Evolutionary conservation across 2,329 filamentous ascomycete genomes (phyloP).

Genomic region (Cytospora piceicola): DNA sequence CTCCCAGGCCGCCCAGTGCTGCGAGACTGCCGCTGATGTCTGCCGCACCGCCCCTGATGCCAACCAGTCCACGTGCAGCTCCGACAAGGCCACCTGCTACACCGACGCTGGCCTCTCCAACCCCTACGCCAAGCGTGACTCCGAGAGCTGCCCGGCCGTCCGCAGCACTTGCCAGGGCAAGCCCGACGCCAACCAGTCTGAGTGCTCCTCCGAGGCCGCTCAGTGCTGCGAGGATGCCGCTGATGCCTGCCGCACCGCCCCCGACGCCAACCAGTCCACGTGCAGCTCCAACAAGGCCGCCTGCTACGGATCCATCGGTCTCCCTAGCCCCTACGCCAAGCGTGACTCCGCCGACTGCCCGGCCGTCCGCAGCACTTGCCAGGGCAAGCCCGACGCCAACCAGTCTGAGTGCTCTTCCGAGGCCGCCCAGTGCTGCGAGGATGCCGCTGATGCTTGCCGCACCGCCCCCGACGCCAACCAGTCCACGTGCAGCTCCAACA

Average conservation of each 20-base stretch:
- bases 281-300: constrained; percentile 15
- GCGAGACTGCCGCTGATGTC: background rate
- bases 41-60: background rate
- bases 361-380: background rate
- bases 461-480: constrained; percentile 7
- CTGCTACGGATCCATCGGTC: background rate
- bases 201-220: background rate
- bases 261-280: constrained; percentile 5
- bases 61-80: background rate
- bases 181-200: constrained; percentile 9
- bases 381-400: background rate
- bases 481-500: constrained; percentile 2
- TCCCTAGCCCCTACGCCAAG: constrained; percentile 7
- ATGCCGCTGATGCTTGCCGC: constrained; percentile 6
- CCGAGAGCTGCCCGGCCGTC: constrained; percentile 1
- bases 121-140: constrained; percentile 17
- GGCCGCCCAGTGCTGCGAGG: constrained; percentile 10
- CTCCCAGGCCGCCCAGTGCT: background rate
- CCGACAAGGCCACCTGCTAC: constrained; percentile 9
- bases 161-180: constrained; percentile 8
- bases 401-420: background rate
- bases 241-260: constrained; percentile 2
- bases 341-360: background rate
- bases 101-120: background rate
- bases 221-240: background rate